phyloP scores from a whole-genome alignment of 306 rosid species.

The Begonia fuchsioides region DNA sequence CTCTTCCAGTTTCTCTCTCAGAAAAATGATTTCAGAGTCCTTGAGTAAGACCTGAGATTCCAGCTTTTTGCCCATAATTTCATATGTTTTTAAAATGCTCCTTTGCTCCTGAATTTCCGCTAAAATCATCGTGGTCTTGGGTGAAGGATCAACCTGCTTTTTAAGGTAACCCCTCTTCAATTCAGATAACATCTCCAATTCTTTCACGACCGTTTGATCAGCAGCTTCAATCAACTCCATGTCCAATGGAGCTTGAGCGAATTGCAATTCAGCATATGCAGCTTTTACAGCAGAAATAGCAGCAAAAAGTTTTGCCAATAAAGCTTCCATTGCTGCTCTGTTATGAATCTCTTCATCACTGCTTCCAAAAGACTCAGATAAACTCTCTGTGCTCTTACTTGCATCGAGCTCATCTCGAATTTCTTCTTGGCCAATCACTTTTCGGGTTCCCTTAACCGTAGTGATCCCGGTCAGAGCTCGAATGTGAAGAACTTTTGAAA shows the following conservation, averaged over 20 bases:
- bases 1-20: constrained; percentile 53
- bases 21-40: constrained; percentile 63
- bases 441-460: constrained; percentile 28
- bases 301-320: constrained; percentile 65
- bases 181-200: constrained; percentile 67
- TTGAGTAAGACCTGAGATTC: constrained; percentile 63
- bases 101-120: constrained; percentile 73
- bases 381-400: constrained; percentile 11
- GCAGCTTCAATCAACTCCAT: constrained; percentile 62
- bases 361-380: constrained; percentile 15
- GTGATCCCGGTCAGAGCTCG: constrained; percentile 42
- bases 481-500: constrained; percentile 74
- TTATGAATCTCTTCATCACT: constrained; percentile 51
- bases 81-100: constrained; percentile 50
- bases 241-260: constrained; percentile 64
- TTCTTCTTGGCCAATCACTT: constrained; percentile 1
- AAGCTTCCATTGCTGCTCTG: constrained; percentile 39
- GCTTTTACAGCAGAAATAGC: constrained; percentile 55
- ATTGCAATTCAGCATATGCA: constrained; percentile 67
- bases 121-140: constrained; percentile 24
- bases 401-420: constrained; percentile 21
- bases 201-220: constrained; percentile 40
- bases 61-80: constrained; percentile 49
- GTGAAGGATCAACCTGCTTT: constrained; percentile 58
- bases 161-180: constrained; percentile 61